phyloP scores from a whole-genome alignment of 148 eudicot species.

The Cornus suecica region DNA sequence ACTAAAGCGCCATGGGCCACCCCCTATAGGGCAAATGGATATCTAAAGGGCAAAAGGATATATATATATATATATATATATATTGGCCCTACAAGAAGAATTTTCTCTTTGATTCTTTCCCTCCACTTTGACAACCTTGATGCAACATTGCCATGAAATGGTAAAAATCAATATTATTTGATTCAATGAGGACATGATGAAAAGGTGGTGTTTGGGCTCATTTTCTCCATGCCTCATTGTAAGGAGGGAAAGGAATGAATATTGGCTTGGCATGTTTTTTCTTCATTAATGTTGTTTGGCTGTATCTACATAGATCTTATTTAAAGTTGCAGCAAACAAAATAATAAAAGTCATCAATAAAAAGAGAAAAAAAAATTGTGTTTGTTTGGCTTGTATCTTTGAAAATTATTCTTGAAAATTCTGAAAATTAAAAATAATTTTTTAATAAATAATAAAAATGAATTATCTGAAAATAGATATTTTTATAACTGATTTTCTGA shows the following conservation, averaged over 20 bases:
- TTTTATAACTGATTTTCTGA: too few species aligned
- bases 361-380: not conserved
- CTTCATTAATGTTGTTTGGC: slow-evolving; percentile 1
- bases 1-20: slow-evolving; percentile 7
- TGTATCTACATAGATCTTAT: not conserved
- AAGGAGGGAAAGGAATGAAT: not conserved
- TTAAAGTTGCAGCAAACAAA: not conserved
- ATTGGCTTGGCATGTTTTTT: not conserved
- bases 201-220: slow-evolving; percentile 17
- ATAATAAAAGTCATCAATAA: not conserved
- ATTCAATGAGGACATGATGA: slow-evolving; percentile 9
- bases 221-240: not conserved
- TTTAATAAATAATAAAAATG: too few species aligned
- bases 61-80: too few species aligned
- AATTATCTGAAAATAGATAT: too few species aligned
- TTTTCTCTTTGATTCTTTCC: not conserved
- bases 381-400: too few species aligned
- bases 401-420: too few species aligned
- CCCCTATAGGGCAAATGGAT: not conserved
- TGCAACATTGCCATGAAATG: slow-evolving; percentile 8
- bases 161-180: slow-evolving; percentile 11
- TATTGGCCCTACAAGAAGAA: not conserved
- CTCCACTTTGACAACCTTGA: slow-evolving; percentile 13
- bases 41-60: slow-evolving; percentile 6
- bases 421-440: too few species aligned